Conservation (phyloP, 23 red algal species). For the Gracilariopsis chorda region DNA sequence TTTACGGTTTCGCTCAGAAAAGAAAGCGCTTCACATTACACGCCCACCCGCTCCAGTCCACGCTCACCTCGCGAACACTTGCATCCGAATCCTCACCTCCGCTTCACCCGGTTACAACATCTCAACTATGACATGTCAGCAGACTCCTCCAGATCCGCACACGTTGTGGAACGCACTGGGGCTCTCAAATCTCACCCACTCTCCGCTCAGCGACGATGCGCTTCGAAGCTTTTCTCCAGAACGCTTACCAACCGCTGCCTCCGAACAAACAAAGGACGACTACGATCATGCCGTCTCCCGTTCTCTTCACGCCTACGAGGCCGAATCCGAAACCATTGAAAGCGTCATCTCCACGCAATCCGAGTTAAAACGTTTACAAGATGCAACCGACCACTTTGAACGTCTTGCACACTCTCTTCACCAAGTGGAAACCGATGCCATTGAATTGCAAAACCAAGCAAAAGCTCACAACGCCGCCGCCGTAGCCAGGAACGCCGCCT, state of each 20-base stretch:
- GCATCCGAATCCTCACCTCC: too few species aligned
- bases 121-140: neutral
- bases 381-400: neutral
- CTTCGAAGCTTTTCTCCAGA: neutral
- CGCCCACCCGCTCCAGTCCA: too few species aligned
- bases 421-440: neutral
- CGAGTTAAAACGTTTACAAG: neutral
- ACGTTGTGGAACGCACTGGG: neutral
- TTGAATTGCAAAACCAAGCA: neutral
- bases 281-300: neutral
- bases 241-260: neutral
- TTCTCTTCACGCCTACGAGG: neutral
- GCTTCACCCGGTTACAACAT: too few species aligned
- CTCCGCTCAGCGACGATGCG: neutral
- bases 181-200: neutral
- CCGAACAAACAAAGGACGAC: neutral
- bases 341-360: neutral
- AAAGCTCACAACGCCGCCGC: neutral
- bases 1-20: too few species aligned
- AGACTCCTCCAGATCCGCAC: neutral
- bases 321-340: neutral
- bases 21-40: too few species aligned
- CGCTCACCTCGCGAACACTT: too few species aligned
- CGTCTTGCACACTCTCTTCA: neutral
- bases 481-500: constrained; percentile 1